Evolutionary conservation across 1,139 yeast genomes (phyloP).

Genomic region (Martiniozyma asiatica): DNA sequence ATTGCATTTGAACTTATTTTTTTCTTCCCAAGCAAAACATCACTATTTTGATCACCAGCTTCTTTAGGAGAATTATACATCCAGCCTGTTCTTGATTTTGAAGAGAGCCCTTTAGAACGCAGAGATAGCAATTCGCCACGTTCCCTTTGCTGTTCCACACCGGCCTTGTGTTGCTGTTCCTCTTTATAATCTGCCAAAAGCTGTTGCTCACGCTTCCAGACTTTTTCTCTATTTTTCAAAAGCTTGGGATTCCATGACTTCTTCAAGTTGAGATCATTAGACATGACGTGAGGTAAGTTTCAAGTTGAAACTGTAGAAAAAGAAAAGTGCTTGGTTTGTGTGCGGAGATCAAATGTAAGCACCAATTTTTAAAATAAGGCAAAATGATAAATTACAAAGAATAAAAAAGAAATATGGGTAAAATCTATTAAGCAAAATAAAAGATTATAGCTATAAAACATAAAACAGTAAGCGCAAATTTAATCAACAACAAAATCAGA

Average conservation of each 20-base stretch:
- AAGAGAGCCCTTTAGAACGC: slow-evolving; percentile 17
- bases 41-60: slow-evolving; percentile 25
- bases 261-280: slow-evolving; percentile 77
- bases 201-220: slow-evolving; percentile 76
- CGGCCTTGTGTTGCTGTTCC: slow-evolving; percentile 53
- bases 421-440: no score
- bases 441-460: no score
- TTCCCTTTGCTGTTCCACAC: slow-evolving; percentile 54
- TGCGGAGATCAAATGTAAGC: no score
- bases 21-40: slow-evolving; percentile 38
- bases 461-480: no score
- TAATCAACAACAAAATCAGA: slow-evolving; percentile 31
- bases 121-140: slow-evolving; percentile 36
- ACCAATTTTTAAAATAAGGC: no score
- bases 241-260: slow-evolving; percentile 96
- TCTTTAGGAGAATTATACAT: slow-evolving; percentile 56
- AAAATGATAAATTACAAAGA: background rate
- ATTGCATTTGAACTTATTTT: slow-evolving; percentile 26
- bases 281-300: slow-evolving; percentile 25
- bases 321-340: no score
- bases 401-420: background rate
- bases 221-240: slow-evolving; percentile 73
- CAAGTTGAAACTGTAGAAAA: background rate
- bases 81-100: slow-evolving; percentile 51
- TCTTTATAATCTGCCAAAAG: slow-evolving; percentile 59